phyloP scores from a whole-genome alignment of 208 protist species.

The Leishmania tropica region DNA sequence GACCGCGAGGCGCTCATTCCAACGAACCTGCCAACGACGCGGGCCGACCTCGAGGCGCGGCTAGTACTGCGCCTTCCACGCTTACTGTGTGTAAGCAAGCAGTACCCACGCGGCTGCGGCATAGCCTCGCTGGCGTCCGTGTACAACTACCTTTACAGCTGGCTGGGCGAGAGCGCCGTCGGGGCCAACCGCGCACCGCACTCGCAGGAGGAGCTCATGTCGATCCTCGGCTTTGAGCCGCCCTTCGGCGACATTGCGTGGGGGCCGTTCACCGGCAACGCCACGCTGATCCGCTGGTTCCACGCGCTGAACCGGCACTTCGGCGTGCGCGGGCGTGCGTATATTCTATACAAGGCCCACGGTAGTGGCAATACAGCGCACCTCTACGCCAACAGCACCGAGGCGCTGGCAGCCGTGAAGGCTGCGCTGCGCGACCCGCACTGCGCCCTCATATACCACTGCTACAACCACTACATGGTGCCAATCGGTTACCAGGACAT shows the following conservation, averaged over 20 bases:
- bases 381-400: conserved; percentile 54
- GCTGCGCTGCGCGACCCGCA: conserved; percentile 64
- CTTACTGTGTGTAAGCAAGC: conserved; percentile 82
- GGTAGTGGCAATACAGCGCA: conserved; percentile 65
- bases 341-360: conserved; percentile 88
- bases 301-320: conserved; percentile 86
- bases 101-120: conserved; percentile 93
- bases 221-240: conserved; percentile 86
- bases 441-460: conserved; percentile 92
- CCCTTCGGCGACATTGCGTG: conserved; percentile 91
- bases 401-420: conserved; percentile 69
- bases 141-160: conserved; percentile 93
- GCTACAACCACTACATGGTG: conserved; percentile 95
- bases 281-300: conserved; percentile 91
- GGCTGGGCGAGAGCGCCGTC: conserved; percentile 66
- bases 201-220: conserved; percentile 91
- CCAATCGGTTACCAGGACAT: conserved; percentile 91
- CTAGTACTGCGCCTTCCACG: conserved; percentile 71
- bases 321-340: conserved; percentile 52
- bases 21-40: conserved; percentile 64
- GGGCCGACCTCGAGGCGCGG: conserved; percentile 66
- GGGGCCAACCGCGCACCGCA: conserved; percentile 45
- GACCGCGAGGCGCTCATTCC: conserved; percentile 67
- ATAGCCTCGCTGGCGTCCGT: conserved; percentile 83
- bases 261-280: conserved; percentile 92